Evolutionary conservation across 768 basidiomycete species (phyloP), one percentile per base, ranked within the genome.

Genomic region (Serendipita sp.): DNA sequence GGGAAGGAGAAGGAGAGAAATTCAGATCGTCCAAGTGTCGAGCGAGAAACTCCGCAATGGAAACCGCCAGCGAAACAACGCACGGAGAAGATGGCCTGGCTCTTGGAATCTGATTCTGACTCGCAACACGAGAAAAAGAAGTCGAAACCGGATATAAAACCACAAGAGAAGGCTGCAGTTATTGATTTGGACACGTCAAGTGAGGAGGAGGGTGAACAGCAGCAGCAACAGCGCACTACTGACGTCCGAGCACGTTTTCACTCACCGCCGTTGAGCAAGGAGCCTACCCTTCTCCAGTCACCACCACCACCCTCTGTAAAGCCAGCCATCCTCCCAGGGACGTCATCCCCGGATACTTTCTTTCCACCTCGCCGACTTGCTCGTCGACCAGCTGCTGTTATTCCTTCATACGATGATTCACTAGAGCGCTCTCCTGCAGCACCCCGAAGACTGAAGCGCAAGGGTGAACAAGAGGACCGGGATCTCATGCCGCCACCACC

Each of bases 81-180:
- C 34, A 14, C 34, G 1, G 34, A 38, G 34, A 38, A 38, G 26
- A 51, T 61, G 38, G 60, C 44, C 14, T 67, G 67, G 67, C 67
- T 68, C n/a, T 41, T 68, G 2, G 61, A 62, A 17, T 67, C 67
- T 0, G 67, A 68, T 53, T 64, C 66, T 3, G 62, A 43, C 1
- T 38, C 42, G 30, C 20, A 50, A 50, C 2, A 9, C 2, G 53
- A 58, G 28, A 28, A 3, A 7, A 31, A 38, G 34, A 38, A 38
- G 34, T 38, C 3, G 7, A 50, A 20, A 50, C 20, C 45, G 13
- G 13, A n/a, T 50, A 7, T 2, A 5, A 2, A 50, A 50, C 7
- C 45, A 1, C 20, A 50, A 3, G n/a, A 58, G 17, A 11, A 58
- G 53, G 11, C 20, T 33, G 13, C 17, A 20, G 22, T 31, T 9